A percentile compares a stretch with the other conserved stretches of the same genome.
Conservation (phyloP, 345 rosid genomes). For the Linum trigynum region DNA sequence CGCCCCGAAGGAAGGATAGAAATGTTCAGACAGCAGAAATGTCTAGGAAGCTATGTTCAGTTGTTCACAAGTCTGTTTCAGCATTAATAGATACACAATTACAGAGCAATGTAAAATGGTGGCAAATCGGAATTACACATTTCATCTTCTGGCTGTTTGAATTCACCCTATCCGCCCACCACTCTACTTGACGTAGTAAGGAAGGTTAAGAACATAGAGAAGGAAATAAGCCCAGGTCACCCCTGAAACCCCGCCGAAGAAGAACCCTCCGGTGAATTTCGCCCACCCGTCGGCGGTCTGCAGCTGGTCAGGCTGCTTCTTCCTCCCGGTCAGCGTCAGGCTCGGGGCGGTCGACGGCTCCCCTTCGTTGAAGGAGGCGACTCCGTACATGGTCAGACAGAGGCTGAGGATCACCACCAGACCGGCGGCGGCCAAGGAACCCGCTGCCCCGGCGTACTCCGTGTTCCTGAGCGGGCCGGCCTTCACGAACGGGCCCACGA, state of each 20-base stretch:
- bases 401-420: slow-evolving; percentile 76
- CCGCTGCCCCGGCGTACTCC: slow-evolving; percentile 61
- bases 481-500: slow-evolving; percentile 87
- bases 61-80: too few relatives aligned
- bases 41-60: too few relatives aligned
- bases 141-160: too few relatives aligned
- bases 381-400: slow-evolving; percentile 81
- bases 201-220: slow-evolving; percentile 77
- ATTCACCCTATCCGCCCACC: too few relatives aligned
- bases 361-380: slow-evolving; percentile 69
- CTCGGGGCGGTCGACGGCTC: slow-evolving; percentile 72
- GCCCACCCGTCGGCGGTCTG: slow-evolving; percentile 96
- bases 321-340: slow-evolving; percentile 81
- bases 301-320: slow-evolving; percentile 87
- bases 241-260: slow-evolving; percentile 91
- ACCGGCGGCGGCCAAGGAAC: slow-evolving; percentile 82
- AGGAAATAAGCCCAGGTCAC: slow-evolving; percentile 93
- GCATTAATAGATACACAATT: too few relatives aligned
- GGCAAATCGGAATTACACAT: too few relatives aligned
- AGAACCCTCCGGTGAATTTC: slow-evolving; percentile 87
- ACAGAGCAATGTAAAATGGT: too few relatives aligned
- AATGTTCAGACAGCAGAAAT: too few relatives aligned
- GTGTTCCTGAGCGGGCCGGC: slow-evolving; percentile 90
- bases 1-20: too few relatives aligned
- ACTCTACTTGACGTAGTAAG: slow-evolving; percentile 65